These are phyloP conservation scores for Verticillium isaacii DNA, from an alignment of 2,329 filamentous ascomycete species.

Conservation along the genomic window DNA sequence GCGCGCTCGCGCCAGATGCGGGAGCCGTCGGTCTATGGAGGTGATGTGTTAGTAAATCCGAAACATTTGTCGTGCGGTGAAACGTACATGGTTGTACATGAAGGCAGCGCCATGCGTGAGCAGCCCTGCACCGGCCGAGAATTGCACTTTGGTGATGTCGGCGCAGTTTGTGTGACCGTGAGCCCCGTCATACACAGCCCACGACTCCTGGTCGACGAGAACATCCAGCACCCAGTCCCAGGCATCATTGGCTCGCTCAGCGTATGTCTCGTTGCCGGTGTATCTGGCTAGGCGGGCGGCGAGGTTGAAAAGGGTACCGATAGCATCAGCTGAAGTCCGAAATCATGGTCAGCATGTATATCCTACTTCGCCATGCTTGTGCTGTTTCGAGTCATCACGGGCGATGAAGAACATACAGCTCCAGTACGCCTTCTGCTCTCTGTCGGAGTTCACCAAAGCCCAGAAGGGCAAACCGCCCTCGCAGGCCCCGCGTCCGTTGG, in stretches of 20 bases:
- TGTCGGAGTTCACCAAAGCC: no score
- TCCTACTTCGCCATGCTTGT: neutral
- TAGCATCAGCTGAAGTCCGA: constrained; percentile 29
- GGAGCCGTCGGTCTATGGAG: constrained; percentile 6
- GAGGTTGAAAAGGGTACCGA: constrained; percentile 44
- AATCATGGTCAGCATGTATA: neutral
- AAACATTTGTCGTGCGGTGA: neutral
- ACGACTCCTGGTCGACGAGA: constrained; percentile 47
- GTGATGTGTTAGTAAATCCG: no score
- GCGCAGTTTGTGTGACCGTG: constrained; percentile 44
- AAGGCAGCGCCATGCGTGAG: constrained; percentile 50
- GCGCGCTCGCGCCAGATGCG: constrained; percentile 29
- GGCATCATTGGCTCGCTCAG: constrained; percentile 47
- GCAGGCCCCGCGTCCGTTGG: constrained; percentile 31
- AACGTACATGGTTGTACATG: constrained; percentile 49
- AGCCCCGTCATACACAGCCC: constrained; percentile 56
- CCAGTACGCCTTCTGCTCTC: constrained; percentile 18
- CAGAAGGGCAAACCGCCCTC: constrained; percentile 64
- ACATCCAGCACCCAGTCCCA: constrained; percentile 51
- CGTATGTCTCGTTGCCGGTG: constrained; percentile 52
- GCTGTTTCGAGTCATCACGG: neutral
- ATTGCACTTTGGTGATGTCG: constrained; percentile 45
- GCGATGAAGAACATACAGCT: neutral
- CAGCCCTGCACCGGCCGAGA: constrained; percentile 49
- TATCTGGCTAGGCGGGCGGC: constrained; percentile 57